Conservation (phyloP, 805 yeast species). For the Cyberlindnera meyerae region DNA sequence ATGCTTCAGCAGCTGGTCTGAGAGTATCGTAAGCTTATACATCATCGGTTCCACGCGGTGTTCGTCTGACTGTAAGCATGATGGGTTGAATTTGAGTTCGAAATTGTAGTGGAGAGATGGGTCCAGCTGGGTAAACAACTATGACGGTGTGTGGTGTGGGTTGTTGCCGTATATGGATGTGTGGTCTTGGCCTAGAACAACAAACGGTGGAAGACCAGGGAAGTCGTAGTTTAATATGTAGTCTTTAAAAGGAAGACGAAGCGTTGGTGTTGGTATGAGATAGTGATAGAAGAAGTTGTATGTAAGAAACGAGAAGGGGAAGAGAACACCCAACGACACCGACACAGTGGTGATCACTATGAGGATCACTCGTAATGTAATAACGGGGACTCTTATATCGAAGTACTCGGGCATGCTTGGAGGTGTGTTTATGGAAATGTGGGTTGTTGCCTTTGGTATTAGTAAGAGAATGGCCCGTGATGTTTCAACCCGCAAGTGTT, state of each 20-base stretch:
- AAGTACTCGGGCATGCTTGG: constrained; percentile 11
- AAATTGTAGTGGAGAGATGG: constrained; percentile 19
- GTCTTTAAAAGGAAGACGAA: constrained; percentile 17
- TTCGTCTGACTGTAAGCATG: constrained; percentile 1
- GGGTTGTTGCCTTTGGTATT: too few species aligned
- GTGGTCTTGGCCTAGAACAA: constrained; percentile 15
- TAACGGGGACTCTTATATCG: constrained; percentile 20
- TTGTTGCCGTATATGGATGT: constrained; percentile 16
- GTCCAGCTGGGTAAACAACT: constrained; percentile 1
- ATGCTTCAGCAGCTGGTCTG: constrained; percentile 12
- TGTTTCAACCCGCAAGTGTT: too few species aligned
- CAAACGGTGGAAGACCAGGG: constrained; percentile 17
- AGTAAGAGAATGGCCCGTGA: too few species aligned
- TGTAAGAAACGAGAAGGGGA: constrained; percentile 21
- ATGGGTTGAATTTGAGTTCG: constrained; percentile 14
- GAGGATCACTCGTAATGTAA: constrained; percentile 21
- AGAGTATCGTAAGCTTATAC: constrained; percentile 20
- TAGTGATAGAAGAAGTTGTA: constrained; percentile 25
- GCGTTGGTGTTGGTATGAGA: constrained; percentile 22
- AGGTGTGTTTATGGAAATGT: background rate
- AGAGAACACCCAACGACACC: constrained; percentile 13
- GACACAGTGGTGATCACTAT: constrained; percentile 12
- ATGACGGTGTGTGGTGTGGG: constrained; percentile 7
- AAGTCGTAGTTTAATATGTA: constrained; percentile 22
- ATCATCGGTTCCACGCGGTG: constrained; percentile 18